Evolutionary conservation across 768 basidiomycete species (phyloP), one percentile per base, ranked within the genome.

Genomic region (Leccinum incarnatum): DNA sequence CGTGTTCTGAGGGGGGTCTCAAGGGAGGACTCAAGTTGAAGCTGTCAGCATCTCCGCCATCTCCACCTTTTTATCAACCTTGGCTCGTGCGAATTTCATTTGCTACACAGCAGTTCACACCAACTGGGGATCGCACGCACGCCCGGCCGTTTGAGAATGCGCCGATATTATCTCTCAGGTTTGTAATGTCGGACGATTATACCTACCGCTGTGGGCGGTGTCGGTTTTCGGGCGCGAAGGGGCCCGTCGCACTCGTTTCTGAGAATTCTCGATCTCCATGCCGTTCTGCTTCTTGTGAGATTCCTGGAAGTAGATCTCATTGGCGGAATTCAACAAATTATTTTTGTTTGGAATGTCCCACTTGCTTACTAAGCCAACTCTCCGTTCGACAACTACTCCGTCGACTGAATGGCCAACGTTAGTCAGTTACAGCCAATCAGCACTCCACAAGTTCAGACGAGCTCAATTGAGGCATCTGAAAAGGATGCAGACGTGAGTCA

Each of bases 341-440:
- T 29, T 29, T 29, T 29, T 29, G 29, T 29, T 29, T 29, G 29
- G 29, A 29, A 29, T n/a, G 30, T 40, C 17, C 6, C 12, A 40
- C 10, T 42, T 42, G 40, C 40, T 42, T 42, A 42, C 40, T 42
- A 42, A 42, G 40, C 40, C 9, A 45, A 21, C 42, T 34, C 32
- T 19, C 42, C 42, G 40, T 45, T 21, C 5, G n/a, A 45, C 19
- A 45, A 37, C 37, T 40, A n/a, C 40, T 10, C 40, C 40, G 17
- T 42, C 10, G 17, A 42, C 40, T 42, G 40, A 9, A 56, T 74
- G 72, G 67, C 63, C 9, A 73, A 73, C 62, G 58, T 73, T 27
- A 74, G 73, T 60, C 72, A 74, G 51, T 62, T 73, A 5, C 69
- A 74, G 32, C 63, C 69, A 19, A 55, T 65, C 50, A 42, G 55